Conservation (phyloP, 495 filamentous ascomycete genomes). For the Podospora tetraspora region DNA sequence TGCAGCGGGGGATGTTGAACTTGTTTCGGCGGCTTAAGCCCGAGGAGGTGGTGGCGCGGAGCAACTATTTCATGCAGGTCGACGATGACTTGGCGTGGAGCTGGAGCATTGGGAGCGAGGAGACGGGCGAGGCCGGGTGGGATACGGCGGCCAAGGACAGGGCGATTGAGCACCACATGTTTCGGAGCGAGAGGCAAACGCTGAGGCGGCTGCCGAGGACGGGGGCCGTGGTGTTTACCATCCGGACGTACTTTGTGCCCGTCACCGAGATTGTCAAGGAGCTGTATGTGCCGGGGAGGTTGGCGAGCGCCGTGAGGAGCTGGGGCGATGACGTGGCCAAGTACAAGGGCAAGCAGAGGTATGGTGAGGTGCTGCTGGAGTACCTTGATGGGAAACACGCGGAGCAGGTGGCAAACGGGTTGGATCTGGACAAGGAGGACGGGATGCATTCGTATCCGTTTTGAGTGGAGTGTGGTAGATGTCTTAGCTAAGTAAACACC, state of each 20-base stretch:
- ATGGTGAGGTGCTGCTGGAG: conserved; percentile 72
- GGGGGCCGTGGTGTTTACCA: conserved; percentile 76
- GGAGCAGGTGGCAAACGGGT: conserved; percentile 64
- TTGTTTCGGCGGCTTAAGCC: conserved; percentile 65
- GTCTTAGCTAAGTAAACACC: neutral
- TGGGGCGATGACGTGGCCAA: conserved; percentile 79
- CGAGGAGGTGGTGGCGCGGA: conserved; percentile 56
- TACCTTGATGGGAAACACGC: conserved; percentile 75
- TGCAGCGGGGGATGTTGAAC: conserved; percentile 80
- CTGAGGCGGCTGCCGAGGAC: conserved; percentile 65
- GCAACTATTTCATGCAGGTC: conserved; percentile 74
- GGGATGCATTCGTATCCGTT: conserved; percentile 40
- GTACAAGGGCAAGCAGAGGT: conserved; percentile 82
- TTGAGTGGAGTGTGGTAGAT: conserved; percentile 30
- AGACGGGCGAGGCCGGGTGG: conserved; percentile 60
- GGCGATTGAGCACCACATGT: conserved; percentile 69
- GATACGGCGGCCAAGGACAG: conserved; percentile 71
- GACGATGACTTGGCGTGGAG: conserved; percentile 70
- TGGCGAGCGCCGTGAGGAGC: conserved; percentile 70
- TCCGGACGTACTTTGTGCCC: conserved; percentile 73
- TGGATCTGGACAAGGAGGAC: conserved; percentile 57
- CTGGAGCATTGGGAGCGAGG: conserved; percentile 68
- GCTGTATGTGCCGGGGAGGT: conserved; percentile 62
- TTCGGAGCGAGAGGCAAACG: conserved; percentile 75
- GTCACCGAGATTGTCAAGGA: conserved; percentile 61